Evolutionary conservation across 805 yeast species (phyloP).

Genomic region (Candida insectalens): DNA sequence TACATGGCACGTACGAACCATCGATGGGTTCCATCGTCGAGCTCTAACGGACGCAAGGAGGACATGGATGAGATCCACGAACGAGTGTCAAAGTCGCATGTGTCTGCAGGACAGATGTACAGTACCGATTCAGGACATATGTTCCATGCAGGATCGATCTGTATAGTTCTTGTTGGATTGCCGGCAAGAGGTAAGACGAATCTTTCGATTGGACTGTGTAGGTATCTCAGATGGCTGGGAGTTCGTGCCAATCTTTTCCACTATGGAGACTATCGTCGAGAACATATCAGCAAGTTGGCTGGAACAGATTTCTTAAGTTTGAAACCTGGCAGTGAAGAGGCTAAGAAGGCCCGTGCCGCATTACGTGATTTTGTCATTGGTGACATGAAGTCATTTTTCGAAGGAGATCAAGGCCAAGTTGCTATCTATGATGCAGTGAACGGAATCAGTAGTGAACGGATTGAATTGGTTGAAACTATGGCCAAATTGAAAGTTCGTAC

Average conservation of each 20-base stretch:
- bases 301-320: slow-evolving; percentile 66
- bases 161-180: slow-evolving; percentile 81
- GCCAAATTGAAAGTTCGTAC: slow-evolving; percentile 56
- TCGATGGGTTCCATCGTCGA: slow-evolving; percentile 32
- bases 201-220: slow-evolving; percentile 79
- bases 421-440: slow-evolving; percentile 96
- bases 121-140: slow-evolving; percentile 87
- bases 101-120: slow-evolving; percentile 88
- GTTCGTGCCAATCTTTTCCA: slow-evolving; percentile 89
- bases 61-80: slow-evolving; percentile 60
- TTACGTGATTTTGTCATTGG: slow-evolving; percentile 54
- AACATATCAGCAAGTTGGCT: slow-evolving; percentile 36
- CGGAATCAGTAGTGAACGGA: slow-evolving; percentile 62
- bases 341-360: slow-evolving; percentile 41
- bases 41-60: slow-evolving; percentile 6
- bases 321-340: slow-evolving; percentile 34
- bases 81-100: slow-evolving; percentile 46
- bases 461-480: slow-evolving; percentile 45
- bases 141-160: slow-evolving; percentile 91
- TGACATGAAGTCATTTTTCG: slow-evolving; percentile 66
- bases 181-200: slow-evolving; percentile 97
- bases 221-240: slow-evolving; percentile 94
- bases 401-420: slow-evolving; percentile 77
- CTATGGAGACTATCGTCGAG: slow-evolving; percentile 81
- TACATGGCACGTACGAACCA: slow-evolving; percentile 45